Evolutionary conservation across 2,329 filamentous ascomycete species (phyloP), one percentile per base, ranked within the genome.

Genomic region (Trichoderma semiorbis): DNA sequence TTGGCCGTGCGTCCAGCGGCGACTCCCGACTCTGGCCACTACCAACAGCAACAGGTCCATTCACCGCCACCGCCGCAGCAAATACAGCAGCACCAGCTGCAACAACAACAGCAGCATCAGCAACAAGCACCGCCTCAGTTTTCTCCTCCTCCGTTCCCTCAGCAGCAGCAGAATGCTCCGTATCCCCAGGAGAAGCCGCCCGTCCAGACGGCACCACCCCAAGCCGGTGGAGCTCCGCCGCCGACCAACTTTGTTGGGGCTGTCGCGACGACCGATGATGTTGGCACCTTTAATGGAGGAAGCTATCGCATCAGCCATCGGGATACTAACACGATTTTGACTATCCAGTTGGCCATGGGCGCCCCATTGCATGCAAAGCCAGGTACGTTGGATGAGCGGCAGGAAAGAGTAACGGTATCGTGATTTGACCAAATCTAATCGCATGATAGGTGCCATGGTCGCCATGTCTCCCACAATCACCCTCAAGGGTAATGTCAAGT

Each of bases 261-360:
- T 0, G 87, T 88, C 1, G 84, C 91, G 0, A 87, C 87, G 0
- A 85, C 89, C 34, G 96, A 98, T 80, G 95, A 97, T 76, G 89
- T 97, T 2, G 96, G 96, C n/a, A 96, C 92, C 0, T 99, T 98
- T 85, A 98, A 98, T 79, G 96, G 96, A 18, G 96, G 96, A 14
- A 95, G 93, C 78, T 99, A 95, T 80, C 88, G 96, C 57, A 94
- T 98, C 79, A 96, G 93, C 78, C 96, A 99, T 79, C 88, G 96
- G 26, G 94, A 98, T 80, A 91, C 90, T 72, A 99, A 98, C 80
- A 94, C 93, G 1, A 91, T 98, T 75, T 82, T 98, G 73, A 98
- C 95, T 0, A 82, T 98, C 26, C 95, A 98, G 80, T 83, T 98
- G 60, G 95, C 95, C 14, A 92, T 96, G 80, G 94, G 94, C 3